phyloP scores from a whole-genome alignment of 108 stramenopile species.

The Pseudonitzschia multiseries region DNA sequence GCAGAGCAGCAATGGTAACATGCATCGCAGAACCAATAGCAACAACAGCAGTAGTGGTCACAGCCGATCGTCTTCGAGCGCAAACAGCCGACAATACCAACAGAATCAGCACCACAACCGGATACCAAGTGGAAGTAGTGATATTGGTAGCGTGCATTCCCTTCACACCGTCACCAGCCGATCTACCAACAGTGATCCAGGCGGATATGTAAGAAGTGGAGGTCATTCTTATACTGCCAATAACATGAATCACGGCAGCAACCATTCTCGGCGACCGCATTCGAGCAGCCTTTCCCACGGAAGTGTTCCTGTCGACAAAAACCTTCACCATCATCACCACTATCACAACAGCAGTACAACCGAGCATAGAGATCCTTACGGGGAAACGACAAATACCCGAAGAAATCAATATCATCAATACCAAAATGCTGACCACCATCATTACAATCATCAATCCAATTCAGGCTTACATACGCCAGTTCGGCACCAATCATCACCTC shows the following conservation, averaged over 20 bases:
- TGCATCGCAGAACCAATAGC: neutral
- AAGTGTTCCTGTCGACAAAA: neutral
- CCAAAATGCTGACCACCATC: neutral
- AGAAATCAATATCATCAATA: neutral
- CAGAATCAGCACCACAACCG: neutral
- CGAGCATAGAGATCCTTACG: slow-evolving; percentile 9
- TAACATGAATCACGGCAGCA: neutral
- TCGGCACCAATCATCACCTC: neutral
- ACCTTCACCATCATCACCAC: neutral
- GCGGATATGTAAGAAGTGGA: neutral
- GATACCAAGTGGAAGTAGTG: slow-evolving; percentile 3
- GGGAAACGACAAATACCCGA: slow-evolving; percentile 8
- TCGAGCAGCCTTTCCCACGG: neutral
- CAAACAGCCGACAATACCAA: slow-evolving; percentile 3
- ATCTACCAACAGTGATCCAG: slow-evolving; percentile 8
- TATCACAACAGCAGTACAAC: neutral
- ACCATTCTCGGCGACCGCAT: neutral
- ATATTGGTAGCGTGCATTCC: slow-evolving; percentile 7
- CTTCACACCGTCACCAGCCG: slow-evolving; percentile 9
- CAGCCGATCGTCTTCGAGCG: slow-evolving; percentile 7
- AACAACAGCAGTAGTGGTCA: slow-evolving; percentile 11
- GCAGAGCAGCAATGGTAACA: neutral
- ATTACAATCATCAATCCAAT: neutral
- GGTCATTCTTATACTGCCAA: neutral
- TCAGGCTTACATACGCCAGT: neutral